Percentiles rank a stretch among this genome's conserved stretches.
phyloP scores from a whole-genome alignment of 768 basidiomycete genomes.

The Rubroboletus pulcherrimus region DNA sequence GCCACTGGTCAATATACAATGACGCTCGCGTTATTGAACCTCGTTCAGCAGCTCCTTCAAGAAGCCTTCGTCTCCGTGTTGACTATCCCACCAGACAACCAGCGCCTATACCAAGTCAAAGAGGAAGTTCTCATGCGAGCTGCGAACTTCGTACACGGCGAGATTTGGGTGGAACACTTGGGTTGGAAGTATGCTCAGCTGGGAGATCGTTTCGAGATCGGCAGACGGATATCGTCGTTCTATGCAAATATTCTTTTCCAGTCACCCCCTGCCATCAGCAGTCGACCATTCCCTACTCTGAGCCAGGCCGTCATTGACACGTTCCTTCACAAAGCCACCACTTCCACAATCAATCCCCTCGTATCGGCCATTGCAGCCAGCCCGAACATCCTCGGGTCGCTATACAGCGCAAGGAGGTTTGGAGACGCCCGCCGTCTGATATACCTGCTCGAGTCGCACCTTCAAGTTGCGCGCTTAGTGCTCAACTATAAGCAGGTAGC shows the following conservation, averaged over 20 bases:
- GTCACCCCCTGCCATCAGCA: constrained; percentile 49
- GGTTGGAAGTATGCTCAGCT: constrained; percentile 85
- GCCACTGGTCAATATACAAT: constrained; percentile 74
- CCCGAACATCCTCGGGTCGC: constrained; percentile 50
- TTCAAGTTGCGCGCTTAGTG: constrained; percentile 58
- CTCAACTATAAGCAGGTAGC: constrained; percentile 61
- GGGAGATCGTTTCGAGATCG: constrained; percentile 82
- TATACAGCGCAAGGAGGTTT: constrained; percentile 61
- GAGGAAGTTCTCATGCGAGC: constrained; percentile 82
- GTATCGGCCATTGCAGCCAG: constrained; percentile 66
- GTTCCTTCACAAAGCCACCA: constrained; percentile 70
- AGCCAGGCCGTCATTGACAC: constrained; percentile 65
- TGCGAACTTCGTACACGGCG: constrained; percentile 71
- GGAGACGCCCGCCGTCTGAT: constrained; percentile 69
- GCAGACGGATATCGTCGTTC: constrained; percentile 58
- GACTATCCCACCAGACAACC: constrained; percentile 48
- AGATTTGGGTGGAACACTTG: constrained; percentile 84
- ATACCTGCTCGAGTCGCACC: constrained; percentile 62
- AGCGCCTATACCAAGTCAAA: constrained; percentile 67
- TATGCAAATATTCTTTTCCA: constrained; percentile 66
- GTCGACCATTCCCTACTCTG: constrained; percentile 56
- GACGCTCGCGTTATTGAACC: constrained; percentile 73
- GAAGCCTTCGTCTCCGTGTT: constrained; percentile 61
- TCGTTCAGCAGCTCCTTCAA: constrained; percentile 70
- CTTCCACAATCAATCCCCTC: constrained; percentile 78